phyloP scores from a whole-genome alignment of 495 filamentous ascomycete species.

The Aspergillus hancockii region DNA sequence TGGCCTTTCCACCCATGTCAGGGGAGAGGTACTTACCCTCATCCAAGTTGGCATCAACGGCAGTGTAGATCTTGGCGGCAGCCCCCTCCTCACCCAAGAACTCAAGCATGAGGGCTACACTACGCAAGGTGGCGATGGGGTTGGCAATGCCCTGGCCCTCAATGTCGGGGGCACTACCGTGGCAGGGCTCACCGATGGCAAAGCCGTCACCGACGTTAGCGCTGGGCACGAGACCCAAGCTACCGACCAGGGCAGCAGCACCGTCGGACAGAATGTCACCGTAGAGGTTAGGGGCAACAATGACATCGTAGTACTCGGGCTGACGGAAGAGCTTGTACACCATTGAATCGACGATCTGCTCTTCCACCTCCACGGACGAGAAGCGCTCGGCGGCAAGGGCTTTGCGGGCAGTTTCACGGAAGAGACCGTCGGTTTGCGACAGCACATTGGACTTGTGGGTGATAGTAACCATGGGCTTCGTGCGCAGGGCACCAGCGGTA shows the following conservation, averaged over 20 bases:
- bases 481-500: conserved; percentile 55
- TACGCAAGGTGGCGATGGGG: conserved; percentile 91
- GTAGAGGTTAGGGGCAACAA: conserved; percentile 97
- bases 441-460: conserved; percentile 99
- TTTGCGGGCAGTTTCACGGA: conserved; percentile 73
- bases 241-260: conserved; percentile 93
- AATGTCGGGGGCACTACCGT: conserved; percentile 95
- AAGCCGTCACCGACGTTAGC: conserved; percentile 96
- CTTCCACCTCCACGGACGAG: conserved; percentile 69
- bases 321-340: conserved; percentile 99
- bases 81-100: conserved; percentile 85
- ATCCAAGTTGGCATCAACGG: conserved; percentile 88
- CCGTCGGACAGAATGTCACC: conserved; percentile 96
- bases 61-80: conserved; percentile 84
- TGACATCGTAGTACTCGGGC: conserved; percentile 91
- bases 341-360: conserved; percentile 99
- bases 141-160: conserved; percentile 91
- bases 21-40: conserved; percentile 81
- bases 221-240: conserved; percentile 87
- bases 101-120: conserved; percentile 92
- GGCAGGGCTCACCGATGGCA: conserved; percentile 97
- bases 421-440: conserved; percentile 93
- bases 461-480: conserved; percentile 80
- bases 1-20: conserved; percentile 87
- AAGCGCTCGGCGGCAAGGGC: conserved; percentile 69